Conservation (phyloP, 306 rosid genomes). For the Crotalaria pallida region DNA sequence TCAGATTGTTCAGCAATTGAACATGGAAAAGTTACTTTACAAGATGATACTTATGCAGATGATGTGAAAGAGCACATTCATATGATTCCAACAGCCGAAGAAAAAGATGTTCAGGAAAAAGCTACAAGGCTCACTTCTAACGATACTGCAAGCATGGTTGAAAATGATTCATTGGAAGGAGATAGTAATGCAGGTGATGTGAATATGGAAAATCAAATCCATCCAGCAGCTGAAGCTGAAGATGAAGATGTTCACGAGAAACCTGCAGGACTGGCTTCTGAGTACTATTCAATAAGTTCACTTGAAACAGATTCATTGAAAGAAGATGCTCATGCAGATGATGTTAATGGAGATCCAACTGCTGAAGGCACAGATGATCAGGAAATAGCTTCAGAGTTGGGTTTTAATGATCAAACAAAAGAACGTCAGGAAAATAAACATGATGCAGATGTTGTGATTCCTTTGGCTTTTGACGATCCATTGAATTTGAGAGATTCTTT, state of each 20-base stretch:
- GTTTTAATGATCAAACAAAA: background rate
- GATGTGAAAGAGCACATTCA: slow-evolving; percentile 15
- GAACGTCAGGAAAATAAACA: background rate
- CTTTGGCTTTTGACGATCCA: slow-evolving; percentile 7
- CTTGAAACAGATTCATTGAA: background rate
- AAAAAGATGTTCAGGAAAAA: slow-evolving; percentile 14
- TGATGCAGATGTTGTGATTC: background rate
- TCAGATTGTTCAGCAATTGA: slow-evolving; percentile 18
- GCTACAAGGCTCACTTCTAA: background rate
- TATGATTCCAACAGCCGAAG: slow-evolving; percentile 19
- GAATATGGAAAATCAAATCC: slow-evolving; percentile 1
- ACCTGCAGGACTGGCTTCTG: background rate
- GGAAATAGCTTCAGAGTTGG: background rate
- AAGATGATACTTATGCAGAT: slow-evolving; percentile 19
- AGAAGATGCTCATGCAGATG: background rate
- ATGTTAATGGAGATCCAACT: background rate
- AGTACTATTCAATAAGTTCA: background rate
- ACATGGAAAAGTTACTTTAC: slow-evolving; percentile 19
- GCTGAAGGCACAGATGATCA: background rate
- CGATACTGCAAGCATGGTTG: slow-evolving; percentile 9
- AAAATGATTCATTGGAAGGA: slow-evolving; percentile 9
- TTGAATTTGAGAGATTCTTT: background rate
- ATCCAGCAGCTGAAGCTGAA: background rate
- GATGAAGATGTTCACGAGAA: background rate
- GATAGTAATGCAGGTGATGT: slow-evolving; percentile 1